Base-by-base conservation (phyloP, 768 basidiomycete species). In the Phanerodontia chrysosporium region DNA sequence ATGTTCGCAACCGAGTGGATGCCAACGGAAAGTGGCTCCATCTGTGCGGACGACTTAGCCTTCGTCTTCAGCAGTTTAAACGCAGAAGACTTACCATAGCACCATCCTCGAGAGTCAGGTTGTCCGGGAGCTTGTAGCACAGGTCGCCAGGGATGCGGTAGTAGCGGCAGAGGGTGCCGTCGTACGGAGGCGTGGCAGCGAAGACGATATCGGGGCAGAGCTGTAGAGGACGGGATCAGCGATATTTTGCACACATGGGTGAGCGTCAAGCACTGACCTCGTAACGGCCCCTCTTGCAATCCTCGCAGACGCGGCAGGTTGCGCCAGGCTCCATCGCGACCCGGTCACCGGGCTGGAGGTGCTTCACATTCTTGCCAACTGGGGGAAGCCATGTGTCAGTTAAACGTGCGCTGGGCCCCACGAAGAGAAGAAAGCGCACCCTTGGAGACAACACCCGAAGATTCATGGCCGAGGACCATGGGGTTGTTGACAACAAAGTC, bases 401-500 rank as follows among this genome's bases (percentile, higher is more conserved):
- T 58, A 52, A 52, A 30, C 42, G 2, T 21, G 22, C 13, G 18
- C 30, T 30, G n/a, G 10, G 3, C 12, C n/a, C 22, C 2, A n/a
- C n/a, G n/a, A n/a, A n/a, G n/a, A n/a, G 39, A 46, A 32, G 18
- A 30, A 24, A 36, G 42, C 65, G 54, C 61, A 87, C 89, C 82
- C 76, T 86, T 87, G 57, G 75, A 76, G 51, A 97, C 74, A 49
- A 93, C 74, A 12, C 93, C 95, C 27, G 92, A 79, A 1, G 92
- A 93, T 75, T 98, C 96, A 68, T 98, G 96, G 21, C 96, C 96
- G 45, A 98, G 85, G 51, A 94, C 90, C 88, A 93, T 94, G 0
- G 92, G 92, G 36, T 80, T 80, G 58, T 86, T 74, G 60, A 96
- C 90, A 52, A 90, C 75, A 73, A 89, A 93, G 68, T 90, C 86